Percentiles rank a stretch among this genome's conserved stretches.
Conservation (phyloP, 306 rosid species). For the Inga laurina region DNA sequence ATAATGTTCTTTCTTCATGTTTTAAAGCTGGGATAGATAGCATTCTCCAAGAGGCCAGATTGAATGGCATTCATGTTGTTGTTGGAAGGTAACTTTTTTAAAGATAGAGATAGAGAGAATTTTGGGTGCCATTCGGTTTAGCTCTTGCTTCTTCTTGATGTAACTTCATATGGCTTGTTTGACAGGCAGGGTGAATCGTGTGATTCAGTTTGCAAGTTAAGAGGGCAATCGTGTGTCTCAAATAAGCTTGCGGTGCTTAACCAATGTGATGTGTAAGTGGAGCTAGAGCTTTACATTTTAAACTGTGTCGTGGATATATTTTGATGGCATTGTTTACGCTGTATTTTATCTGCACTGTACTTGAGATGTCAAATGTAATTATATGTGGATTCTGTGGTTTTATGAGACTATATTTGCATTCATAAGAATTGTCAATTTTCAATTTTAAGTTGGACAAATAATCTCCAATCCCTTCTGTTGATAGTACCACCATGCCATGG, state of each 20-base stretch:
- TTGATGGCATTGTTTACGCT: constrained; percentile 16
- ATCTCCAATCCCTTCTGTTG: constrained; percentile 9
- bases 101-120: neutral
- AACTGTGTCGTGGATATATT: constrained; percentile 24
- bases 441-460: constrained; percentile 12
- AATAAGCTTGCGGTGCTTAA: constrained; percentile 83
- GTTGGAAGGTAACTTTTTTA: constrained; percentile 74
- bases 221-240: constrained; percentile 86
- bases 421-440: neutral
- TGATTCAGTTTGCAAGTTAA: constrained; percentile 79
- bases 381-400: neutral
- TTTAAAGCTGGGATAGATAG: constrained; percentile 51
- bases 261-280: constrained; percentile 85
- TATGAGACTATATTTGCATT: neutral
- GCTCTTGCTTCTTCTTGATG: constrained; percentile 30
- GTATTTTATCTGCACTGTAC: constrained; percentile 19
- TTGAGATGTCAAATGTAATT: constrained; percentile 8
- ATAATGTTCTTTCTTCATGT: constrained; percentile 19
- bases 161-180: constrained; percentile 43
- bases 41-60: constrained; percentile 65
- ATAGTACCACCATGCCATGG: constrained; percentile 13
- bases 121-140: constrained; percentile 13
- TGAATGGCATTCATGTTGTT: constrained; percentile 76
- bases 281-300: constrained; percentile 15
- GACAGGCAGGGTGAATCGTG: constrained; percentile 90